A percentile compares a stretch with the other conserved stretches of the same genome.
phyloP scores from a whole-genome alignment of 75 land plant genomes.

The Cryptomeria japonica region DNA sequence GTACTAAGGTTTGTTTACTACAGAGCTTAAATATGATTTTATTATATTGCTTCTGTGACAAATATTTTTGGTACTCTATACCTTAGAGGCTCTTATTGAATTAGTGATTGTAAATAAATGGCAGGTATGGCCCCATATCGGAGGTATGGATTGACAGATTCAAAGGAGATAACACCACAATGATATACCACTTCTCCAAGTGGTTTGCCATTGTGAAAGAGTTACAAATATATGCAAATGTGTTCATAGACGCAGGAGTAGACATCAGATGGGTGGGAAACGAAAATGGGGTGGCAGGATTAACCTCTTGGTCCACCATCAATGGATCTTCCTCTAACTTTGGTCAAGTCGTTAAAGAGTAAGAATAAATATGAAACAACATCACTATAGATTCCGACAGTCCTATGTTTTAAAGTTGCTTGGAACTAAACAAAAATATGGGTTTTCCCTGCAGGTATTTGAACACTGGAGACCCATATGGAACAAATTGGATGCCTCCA shows the following conservation, averaged over 20 bases:
- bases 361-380: slow-evolving; percentile 7
- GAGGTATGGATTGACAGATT: slow-evolving; percentile 97
- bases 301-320: slow-evolving; percentile 81
- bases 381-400: no score
- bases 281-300: slow-evolving; percentile 78
- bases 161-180: slow-evolving; percentile 67
- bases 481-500: slow-evolving; percentile 32
- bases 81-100: not conserved
- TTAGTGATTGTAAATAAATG: not conserved
- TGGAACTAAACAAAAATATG: no score
- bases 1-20: no score
- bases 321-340: slow-evolving; percentile 55
- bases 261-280: slow-evolving; percentile 94
- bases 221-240: slow-evolving; percentile 79
- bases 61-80: no score
- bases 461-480: slow-evolving; percentile 1
- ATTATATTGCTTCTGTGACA: no score
- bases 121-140: slow-evolving; percentile 78
- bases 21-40: no score
- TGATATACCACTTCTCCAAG: slow-evolving; percentile 71
- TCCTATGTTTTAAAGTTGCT: not conserved
- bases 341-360: slow-evolving; percentile 53
- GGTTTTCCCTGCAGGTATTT: slow-evolving; percentile 49
- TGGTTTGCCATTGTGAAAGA: slow-evolving; percentile 81
- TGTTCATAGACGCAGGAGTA: slow-evolving; percentile 94